Conservation (phyloP, 805 yeast species). For the Myxozyma kluyveri region DNA sequence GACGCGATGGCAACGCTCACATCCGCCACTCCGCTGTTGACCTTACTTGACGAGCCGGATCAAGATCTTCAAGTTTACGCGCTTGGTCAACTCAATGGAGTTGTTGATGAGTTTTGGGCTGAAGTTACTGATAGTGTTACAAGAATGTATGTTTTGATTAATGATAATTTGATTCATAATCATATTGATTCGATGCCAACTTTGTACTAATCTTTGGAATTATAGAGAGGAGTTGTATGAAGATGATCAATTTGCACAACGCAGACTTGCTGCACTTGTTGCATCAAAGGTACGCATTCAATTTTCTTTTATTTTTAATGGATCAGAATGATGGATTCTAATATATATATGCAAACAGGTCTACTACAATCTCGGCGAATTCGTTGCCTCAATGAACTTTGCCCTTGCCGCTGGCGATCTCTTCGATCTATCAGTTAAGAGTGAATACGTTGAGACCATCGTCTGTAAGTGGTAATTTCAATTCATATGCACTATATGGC, state of each 20-base stretch:
- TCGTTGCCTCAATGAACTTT: conserved; percentile 82
- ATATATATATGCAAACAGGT: conserved; percentile 33
- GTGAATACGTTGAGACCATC: conserved; percentile 90
- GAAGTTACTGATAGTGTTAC: conserved; percentile 89
- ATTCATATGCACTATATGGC: not conserved
- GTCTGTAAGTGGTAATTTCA: conserved; percentile 45
- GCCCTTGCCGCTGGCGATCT: conserved; percentile 80
- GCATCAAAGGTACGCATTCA: conserved; percentile 68
- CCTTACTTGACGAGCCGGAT: conserved; percentile 82
- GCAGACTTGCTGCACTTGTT: conserved; percentile 83
- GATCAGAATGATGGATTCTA: not conserved
- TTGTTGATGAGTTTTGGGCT: conserved; percentile 94
- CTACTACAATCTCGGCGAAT: conserved; percentile 89
- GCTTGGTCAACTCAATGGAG: conserved; percentile 69
- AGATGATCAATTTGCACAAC: conserved; percentile 70
- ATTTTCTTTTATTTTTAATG: not conserved
- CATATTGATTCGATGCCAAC: not conserved
- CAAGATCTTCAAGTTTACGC: conserved; percentile 76
- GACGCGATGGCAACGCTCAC: conserved; percentile 44
- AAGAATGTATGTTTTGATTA: conserved; percentile 48
- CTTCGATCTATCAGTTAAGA: conserved; percentile 68
- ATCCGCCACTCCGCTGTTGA: conserved; percentile 88
- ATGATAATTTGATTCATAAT: not conserved
- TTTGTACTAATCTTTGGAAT: not conserved
- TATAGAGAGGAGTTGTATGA: conserved; percentile 80